Base-by-base conservation (phyloP, 306 rosid genomes). In the Pterocarpus macrocarpus region DNA sequence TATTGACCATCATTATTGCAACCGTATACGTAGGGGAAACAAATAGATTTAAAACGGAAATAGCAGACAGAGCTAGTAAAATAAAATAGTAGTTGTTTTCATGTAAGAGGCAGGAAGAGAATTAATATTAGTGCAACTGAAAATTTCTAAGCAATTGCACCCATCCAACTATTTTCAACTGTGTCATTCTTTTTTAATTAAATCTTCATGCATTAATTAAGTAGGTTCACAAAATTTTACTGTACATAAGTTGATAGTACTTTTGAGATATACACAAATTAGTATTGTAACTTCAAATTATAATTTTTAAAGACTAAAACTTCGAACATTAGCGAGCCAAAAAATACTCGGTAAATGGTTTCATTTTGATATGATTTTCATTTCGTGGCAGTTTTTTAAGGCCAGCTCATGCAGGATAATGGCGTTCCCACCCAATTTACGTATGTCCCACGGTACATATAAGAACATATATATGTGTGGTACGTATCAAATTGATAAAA, bases 21-120 rank as follows among this genome's bases (percentile, higher is more conserved):
- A 77, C 17, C 81, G 55, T 12, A 53, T 64, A 65, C 64, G 33
- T 28, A 65, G 43, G 22, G 32, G 64, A 77, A 22, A 53, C 62
- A 36, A 50, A 50, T 15, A 78, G 0, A 38, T 22, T 66, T 38
- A 9, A 69, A 77, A 38, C 55, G 17, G 43, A 52, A 50, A 17
- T 76, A 64, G 4, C 7, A 36, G 12, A 17, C 14, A 15, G 2
- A 28, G 7, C 43, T 62, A 44, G 13, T 32, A 64, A 64, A 50
- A 50, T 64, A 6, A 49, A 63, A 64, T 17, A 76, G 17, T 12
- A 13, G 4, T 52, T 52, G 73, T 35, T 77, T 62, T 39, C 59
- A 5, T 7, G 66, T 16, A 47, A 34, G 50, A 76, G 72, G 32
- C 69, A 58, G 33, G 3, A 0, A 8, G 53, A 47, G 11, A 47